Evolutionary conservation across 768 basidiomycete species (phyloP), one percentile per base, ranked within the genome.

Genomic region (Naganishia vaughanmartiniae): DNA sequence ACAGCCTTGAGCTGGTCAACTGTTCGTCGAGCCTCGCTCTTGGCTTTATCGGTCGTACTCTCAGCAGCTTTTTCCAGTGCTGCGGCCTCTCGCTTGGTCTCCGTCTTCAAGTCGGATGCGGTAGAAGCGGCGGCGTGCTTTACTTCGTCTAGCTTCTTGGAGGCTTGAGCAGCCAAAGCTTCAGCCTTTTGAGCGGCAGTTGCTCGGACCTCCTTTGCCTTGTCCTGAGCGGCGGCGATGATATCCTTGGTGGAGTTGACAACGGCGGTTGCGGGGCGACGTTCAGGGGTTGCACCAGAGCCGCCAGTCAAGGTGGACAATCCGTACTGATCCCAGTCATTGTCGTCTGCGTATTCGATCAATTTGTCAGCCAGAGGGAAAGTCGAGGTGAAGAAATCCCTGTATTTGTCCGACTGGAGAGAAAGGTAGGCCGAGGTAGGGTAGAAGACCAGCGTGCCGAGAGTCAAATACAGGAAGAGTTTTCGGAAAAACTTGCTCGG

Each of bases 331-430:
- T 93, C 90, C 90, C 91, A 93, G 17, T 87, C 85, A 69, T 87
- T 84, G 33, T 85, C 84, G 76, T 96, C 92, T 12, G 89, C 90
- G 76, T 87, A 92, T 70, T 93, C 89, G 48, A 94, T 84, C 81
- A 94, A 84, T 21, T 86, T 78, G 72, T 89, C 86, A 33, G 88
- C 93, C 46, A 91, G 84, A 1, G 94, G 94, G 66, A 93, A 87
- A 53, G 86, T 84, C 75, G 89, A 87, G 68, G 87, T 85, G 84
- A 96, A 96, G 79, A 95, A 85, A 74, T 94, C 90, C 78, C 90
- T 88, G 84, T 94, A 96, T 1, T 84, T 80, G 74, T 88, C 89
- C 80, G 86, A 88, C 76, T 89, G 86, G 83, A 90, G 89, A 26
- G 91, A 87, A 70, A 88, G 83, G 80, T 90, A 89, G 11, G 89